Conservation (phyloP, 2,329 filamentous ascomycete genomes). For the Trichoderma citrinoviride region DNA sequence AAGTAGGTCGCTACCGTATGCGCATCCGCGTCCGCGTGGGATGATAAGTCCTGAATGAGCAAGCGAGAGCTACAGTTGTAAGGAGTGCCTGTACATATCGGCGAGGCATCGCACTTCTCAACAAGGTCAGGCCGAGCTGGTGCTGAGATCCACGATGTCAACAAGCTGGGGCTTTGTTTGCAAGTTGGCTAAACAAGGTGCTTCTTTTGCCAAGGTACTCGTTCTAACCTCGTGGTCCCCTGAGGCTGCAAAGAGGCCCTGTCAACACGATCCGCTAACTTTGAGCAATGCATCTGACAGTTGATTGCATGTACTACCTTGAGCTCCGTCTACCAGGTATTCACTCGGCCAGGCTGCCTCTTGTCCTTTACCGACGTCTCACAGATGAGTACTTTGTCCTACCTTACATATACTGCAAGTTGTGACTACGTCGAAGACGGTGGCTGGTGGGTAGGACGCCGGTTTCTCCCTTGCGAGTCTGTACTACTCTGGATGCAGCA, state of each 20-base stretch:
- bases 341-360: conserved; percentile 1
- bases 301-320: not conserved
- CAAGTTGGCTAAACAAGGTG: not conserved
- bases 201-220: too few species aligned
- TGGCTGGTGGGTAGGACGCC: not conserved
- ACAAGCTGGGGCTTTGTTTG: conserved; percentile 1
- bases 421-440: not conserved
- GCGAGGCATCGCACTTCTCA: not conserved
- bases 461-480: not conserved
- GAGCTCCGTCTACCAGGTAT: not conserved
- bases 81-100: not conserved
- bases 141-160: conserved; percentile 2
- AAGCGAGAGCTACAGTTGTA: not conserved
- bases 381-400: not conserved
- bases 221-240: not conserved
- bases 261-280: not conserved
- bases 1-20: not conserved
- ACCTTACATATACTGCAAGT: not conserved
- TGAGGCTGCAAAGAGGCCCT: not conserved
- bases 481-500: conserved; percentile 5
- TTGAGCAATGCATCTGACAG: too few species aligned
- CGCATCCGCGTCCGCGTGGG: not conserved
- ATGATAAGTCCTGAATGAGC: not conserved
- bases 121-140: not conserved
- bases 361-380: not conserved